Base-by-base conservation (phyloP, 2,329 filamentous ascomycete genomes). In the Colletotrichum horii region DNA sequence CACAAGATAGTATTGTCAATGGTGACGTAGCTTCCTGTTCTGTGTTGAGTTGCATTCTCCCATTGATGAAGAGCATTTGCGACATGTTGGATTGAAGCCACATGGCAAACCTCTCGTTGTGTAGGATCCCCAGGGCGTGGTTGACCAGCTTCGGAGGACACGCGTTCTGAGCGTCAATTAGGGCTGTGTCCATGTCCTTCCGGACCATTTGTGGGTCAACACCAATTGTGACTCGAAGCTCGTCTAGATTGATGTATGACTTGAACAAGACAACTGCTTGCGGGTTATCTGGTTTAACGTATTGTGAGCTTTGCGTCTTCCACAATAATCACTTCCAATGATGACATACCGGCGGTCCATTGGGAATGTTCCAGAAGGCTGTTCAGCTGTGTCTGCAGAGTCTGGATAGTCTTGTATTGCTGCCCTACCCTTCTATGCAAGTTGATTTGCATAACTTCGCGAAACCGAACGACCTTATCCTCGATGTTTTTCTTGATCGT, bases 151-250 rank as follows among this genome's bases (percentile, higher is more conserved):
- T 38, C 9, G 55, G 34, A 6, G 70, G 22, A 7, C 64, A 72
- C 15, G 38, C 36, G n/a, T 72, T 72, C 24, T 68, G 70, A 4
- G 70, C 70, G 22, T 72, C 70, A 6, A 72, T 52, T 26, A 72
- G 48, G 7, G 52, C 38, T 6, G 55, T 67, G 2, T 28, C 36
- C 8, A 72, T 24, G 28, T 72, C 70, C 36, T 30, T 62, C 19
- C 55, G 36, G 6, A 9, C n/a, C 4, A 28, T 8, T 8, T 7
- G 28, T 28, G 65, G 16, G 36, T 72, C 30, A 5, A 62, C 16
- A 12, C 34, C 36, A 6, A 72, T 26, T 12, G 58, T 30, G 7
- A 1, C 9, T 8, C 38, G 52, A 2, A 72, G 62, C 3, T 72
- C 16, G 14, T 62, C 36, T 4, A 72, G 38, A 24, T 38, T 68